Percentiles rank a stretch among this genome's conserved stretches.
These are phyloP conservation scores for Wickerhamiella slavikovae DNA, from an alignment of 805 yeast species.

Conservation along the genomic window DNA sequence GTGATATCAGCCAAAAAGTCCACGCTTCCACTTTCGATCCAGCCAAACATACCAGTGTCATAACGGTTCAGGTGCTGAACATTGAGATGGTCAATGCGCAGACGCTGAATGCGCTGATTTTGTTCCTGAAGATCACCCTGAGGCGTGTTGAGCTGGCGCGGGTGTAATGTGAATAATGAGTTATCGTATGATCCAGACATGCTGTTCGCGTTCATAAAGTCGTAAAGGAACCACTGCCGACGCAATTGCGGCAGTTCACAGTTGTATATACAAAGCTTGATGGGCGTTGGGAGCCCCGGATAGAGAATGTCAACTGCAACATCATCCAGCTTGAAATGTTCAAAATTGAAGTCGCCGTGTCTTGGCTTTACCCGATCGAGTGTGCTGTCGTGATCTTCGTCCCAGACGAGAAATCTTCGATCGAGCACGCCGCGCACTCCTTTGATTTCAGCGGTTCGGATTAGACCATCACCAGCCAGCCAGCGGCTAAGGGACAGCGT, in stretches of 20 bases:
- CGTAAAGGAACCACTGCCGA: conserved; percentile 87
- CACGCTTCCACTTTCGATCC: conserved; percentile 85
- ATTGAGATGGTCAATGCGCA: conserved; percentile 66
- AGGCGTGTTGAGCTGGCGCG: conserved; percentile 28
- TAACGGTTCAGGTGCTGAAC: conserved; percentile 84
- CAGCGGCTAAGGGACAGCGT: conserved; percentile 69
- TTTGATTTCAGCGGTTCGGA: conserved; percentile 56
- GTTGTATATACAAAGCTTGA: conserved; percentile 70
- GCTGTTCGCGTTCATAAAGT: conserved; percentile 61
- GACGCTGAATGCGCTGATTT: conserved; percentile 29
- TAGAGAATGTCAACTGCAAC: conserved; percentile 63
- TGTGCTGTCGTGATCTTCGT: conserved; percentile 61
- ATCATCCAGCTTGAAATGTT: conserved; percentile 65
- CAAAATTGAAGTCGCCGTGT: conserved; percentile 89
- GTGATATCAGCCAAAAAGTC: conserved; percentile 84
- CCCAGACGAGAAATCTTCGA: conserved; percentile 72
- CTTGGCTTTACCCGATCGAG: conserved; percentile 47
- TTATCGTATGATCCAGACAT: conserved; percentile 86
- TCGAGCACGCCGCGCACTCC: conserved; percentile 90
- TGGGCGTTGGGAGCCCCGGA: conserved; percentile 58
- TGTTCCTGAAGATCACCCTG: conserved; percentile 26
- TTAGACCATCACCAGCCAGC: conserved; percentile 75
- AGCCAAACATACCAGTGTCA: conserved; percentile 78
- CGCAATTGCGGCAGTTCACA: conserved; percentile 64
- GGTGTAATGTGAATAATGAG: conserved; percentile 79